Evolutionary conservation across 768 basidiomycete genomes (phyloP).

Genomic region (Suillus clintonianus): DNA sequence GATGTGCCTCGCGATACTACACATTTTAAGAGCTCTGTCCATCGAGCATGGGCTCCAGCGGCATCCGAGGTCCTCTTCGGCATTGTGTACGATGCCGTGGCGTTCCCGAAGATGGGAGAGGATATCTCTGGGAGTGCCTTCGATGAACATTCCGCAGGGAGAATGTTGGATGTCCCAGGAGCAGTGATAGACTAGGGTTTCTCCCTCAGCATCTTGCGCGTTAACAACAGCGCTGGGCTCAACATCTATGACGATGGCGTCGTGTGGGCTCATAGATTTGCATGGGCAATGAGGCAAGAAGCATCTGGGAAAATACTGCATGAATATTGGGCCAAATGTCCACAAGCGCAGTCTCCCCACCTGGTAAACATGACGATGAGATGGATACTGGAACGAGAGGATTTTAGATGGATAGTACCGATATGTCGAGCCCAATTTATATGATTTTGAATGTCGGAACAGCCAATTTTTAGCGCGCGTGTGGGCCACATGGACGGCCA

Average conservation of each 20-base stretch:
- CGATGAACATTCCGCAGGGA: neutral
- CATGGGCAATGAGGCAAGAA: neutral
- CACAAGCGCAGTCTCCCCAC: neutral
- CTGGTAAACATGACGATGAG: neutral
- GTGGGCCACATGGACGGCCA: neutral
- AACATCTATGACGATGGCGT: neutral
- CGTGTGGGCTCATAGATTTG: neutral
- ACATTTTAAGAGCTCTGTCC: neutral
- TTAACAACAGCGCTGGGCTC: neutral
- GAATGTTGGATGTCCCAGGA: neutral
- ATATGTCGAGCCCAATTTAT: neutral
- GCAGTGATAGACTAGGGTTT: neutral
- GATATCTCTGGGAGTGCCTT: neutral
- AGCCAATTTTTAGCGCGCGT: neutral
- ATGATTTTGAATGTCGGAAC: neutral
- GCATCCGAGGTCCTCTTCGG: neutral
- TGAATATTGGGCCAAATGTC: neutral
- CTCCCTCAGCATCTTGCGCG: neutral
- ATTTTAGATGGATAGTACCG: neutral
- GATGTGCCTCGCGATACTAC: neutral
- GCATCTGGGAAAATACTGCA: neutral
- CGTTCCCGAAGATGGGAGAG: neutral
- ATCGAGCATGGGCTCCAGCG: neutral
- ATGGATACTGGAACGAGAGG: neutral
- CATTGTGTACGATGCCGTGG: neutral